phyloP scores from a whole-genome alignment of 805 yeast genomes.

The Yarrowia hollandica region DNA sequence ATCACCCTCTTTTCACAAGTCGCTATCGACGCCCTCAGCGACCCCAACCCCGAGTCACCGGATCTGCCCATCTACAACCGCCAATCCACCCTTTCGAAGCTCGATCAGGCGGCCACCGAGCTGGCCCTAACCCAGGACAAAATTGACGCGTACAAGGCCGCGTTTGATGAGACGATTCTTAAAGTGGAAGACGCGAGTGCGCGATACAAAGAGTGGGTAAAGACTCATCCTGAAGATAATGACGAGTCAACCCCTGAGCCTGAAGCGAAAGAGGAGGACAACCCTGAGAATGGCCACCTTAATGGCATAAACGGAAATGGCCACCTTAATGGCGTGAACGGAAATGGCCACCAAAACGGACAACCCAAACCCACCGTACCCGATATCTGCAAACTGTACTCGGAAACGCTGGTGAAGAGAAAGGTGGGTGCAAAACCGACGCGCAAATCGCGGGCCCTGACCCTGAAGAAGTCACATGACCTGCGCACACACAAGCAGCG shows the following conservation, averaged over 20 bases:
- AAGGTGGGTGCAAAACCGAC: not conserved
- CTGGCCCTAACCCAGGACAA: not conserved
- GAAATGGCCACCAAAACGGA: not conserved
- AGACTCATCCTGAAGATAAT: no score
- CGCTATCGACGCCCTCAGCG: not conserved
- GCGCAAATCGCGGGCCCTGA: not conserved
- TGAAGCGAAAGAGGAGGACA: not conserved
- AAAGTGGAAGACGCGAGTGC: no score
- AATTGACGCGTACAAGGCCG: not conserved
- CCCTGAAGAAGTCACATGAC: not conserved
- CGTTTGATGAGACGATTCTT: no score
- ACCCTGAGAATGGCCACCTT: no score
- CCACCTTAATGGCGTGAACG: not conserved
- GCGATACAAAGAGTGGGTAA: no score
- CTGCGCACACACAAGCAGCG: not conserved
- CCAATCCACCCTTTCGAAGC: not conserved
- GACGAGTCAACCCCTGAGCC: not conserved
- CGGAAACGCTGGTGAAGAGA: not conserved
- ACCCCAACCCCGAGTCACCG: not conserved
- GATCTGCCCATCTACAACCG: not conserved
- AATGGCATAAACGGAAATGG: not conserved
- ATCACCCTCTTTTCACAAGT: no score
- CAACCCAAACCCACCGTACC: not conserved
- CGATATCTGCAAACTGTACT: not conserved
- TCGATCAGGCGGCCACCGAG: constrained; percentile 5